phyloP scores from a whole-genome alignment of 257 asterid genomes.

The Plantago ovata region DNA sequence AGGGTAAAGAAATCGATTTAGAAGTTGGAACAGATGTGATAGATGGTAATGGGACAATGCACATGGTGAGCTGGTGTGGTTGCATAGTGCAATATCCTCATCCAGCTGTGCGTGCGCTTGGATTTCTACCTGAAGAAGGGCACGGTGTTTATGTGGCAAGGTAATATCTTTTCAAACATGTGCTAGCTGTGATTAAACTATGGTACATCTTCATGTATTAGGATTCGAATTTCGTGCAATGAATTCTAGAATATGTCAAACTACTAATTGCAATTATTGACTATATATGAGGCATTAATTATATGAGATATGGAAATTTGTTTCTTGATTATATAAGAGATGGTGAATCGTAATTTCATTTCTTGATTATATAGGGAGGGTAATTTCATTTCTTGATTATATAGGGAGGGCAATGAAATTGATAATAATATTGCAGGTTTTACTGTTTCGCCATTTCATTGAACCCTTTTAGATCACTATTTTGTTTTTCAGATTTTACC shows the following conservation, averaged over 20 bases:
- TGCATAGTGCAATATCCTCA: slow-evolving; percentile 91
- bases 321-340: background rate
- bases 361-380: background rate
- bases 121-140: slow-evolving; percentile 93
- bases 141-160: slow-evolving; percentile 97
- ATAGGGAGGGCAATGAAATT: too few species aligned
- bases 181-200: background rate
- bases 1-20: slow-evolving; percentile 86
- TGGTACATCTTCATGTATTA: background rate
- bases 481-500: background rate
- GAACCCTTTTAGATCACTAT: too few species aligned
- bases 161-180: slow-evolving; percentile 31
- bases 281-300: background rate
- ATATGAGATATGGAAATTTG: background rate
- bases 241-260: background rate
- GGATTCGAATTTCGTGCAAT: background rate
- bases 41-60: slow-evolving; percentile 89
- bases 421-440: too few species aligned
- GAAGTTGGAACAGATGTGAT: slow-evolving; percentile 89
- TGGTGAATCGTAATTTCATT: background rate
- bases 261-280: background rate
- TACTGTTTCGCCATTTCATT: too few species aligned
- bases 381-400: background rate
- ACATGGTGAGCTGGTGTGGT: slow-evolving; percentile 93
- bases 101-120: slow-evolving; percentile 95